phyloP scores from a whole-genome alignment of 345 rosid genomes.

The Salix koriyanagi region DNA sequence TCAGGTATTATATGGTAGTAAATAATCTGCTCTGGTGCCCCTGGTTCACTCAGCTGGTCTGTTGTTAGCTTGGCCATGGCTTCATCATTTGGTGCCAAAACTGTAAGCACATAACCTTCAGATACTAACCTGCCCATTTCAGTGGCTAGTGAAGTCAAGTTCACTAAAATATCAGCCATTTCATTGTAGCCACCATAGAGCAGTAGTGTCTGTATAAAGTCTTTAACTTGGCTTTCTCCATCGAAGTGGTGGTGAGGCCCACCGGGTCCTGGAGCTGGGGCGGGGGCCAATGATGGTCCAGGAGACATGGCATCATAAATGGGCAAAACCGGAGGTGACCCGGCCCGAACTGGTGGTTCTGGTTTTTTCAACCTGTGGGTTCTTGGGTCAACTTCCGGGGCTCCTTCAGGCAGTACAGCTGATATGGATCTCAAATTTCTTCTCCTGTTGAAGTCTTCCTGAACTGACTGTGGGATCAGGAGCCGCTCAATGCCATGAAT shows the following conservation, averaged over 20 bases:
- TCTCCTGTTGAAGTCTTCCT: constrained; percentile 65
- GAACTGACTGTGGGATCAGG: constrained; percentile 64
- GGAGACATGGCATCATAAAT: constrained; percentile 90
- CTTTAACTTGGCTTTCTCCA: constrained; percentile 89
- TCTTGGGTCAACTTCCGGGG: constrained; percentile 73
- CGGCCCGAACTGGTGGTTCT: constrained; percentile 52
- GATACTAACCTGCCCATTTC: constrained; percentile 94
- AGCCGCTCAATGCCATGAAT: constrained; percentile 68
- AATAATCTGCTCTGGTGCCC: constrained; percentile 94
- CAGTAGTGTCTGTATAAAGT: constrained; percentile 81
- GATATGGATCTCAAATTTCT: constrained; percentile 59
- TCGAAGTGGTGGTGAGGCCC: constrained; percentile 80
- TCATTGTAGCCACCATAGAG: constrained; percentile 98
- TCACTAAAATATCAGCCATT: constrained; percentile 94
- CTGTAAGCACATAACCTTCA: constrained; percentile 91
- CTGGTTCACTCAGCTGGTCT: constrained; percentile 92
- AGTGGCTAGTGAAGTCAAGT: constrained; percentile 85
- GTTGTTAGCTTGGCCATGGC: constrained; percentile 95
- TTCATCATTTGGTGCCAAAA: constrained; percentile 93
- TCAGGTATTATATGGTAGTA: constrained; percentile 91
- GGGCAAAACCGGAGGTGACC: constrained; percentile 77
- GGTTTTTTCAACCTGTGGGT: constrained; percentile 66
- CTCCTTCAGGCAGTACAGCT: constrained; percentile 65
- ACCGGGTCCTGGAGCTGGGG: constrained; percentile 96
- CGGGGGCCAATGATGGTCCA: constrained; percentile 92